Evolutionary conservation across 2,329 filamentous ascomycete species (phyloP).

Genomic region (Mariannaea sp.): DNA sequence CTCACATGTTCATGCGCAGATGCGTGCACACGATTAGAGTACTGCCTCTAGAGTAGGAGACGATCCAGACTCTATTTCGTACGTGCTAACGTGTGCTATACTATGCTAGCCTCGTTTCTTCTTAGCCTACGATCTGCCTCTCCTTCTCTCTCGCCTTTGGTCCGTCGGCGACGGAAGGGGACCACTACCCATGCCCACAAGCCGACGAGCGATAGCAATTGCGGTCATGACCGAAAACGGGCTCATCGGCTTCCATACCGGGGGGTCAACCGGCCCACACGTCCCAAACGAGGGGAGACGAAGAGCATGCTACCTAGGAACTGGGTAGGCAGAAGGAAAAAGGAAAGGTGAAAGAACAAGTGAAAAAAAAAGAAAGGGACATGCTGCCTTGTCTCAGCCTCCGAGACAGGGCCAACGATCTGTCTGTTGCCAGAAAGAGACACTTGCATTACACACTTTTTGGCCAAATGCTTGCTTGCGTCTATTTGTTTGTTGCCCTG

Average conservation of each 20-base stretch:
- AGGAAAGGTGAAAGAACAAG: neutral
- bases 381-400: constrained; percentile 39
- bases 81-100: too few species aligned
- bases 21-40: too few species aligned
- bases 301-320: neutral
- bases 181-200: constrained; percentile 2
- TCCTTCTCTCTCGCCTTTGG: constrained; percentile 4
- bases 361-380: neutral
- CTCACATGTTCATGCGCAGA: too few species aligned
- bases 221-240: constrained; percentile 10
- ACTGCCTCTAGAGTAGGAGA: too few species aligned
- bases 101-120: neutral
- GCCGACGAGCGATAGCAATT: neutral
- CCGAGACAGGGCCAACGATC: constrained; percentile 39
- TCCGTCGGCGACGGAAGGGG: neutral
- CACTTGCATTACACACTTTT: neutral
- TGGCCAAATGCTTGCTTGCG: constrained; percentile 1
- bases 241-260: neutral
- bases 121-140: neutral
- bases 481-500: constrained; percentile 13
- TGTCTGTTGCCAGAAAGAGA: neutral
- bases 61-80: too few species aligned
- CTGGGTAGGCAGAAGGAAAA: neutral
- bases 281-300: constrained; percentile 19
- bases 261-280: constrained; percentile 7